Evolutionary conservation across 2,329 filamentous ascomycete genomes (phyloP), one percentile per base, ranked within the genome.

Genomic region (Nectriaceae sp.): DNA sequence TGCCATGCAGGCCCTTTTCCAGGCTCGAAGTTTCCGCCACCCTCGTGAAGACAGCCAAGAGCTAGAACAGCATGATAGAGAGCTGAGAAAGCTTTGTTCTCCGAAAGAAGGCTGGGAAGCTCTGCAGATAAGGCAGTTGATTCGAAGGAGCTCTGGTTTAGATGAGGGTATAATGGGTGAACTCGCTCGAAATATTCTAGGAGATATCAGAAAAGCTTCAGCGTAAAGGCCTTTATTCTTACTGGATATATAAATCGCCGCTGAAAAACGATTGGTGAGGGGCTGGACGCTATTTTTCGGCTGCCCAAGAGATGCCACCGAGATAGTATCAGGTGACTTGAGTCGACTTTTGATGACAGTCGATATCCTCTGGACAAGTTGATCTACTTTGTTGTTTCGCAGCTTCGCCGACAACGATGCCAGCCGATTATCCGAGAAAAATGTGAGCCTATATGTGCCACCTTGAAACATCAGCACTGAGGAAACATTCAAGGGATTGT

Each of bases 111-210:
- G 2, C 20, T 35, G 5, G 11, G 6, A 1, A 60, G 11, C 1
- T 57, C 35, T 1, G 33, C 10, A 3, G 19, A 43, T 3, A 49
- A 38, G 2, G 37, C 24, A 2, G 44, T 51, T 5, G 50, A 10
- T 16, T 60, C 50, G 29, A 60, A 59, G 0, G 44, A 40, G 0
- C 36, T 20, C 3, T 53, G 42, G 10, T 55, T 51, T 1, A 60
- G 11, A 19, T 56, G 49, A 3, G 57, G 57, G 4, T 55, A 60
- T 0, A 60, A 18, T 8, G 55, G 57, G 19, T 60, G 57, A 5
- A 60, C 53, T n/a, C 37, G 40, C 10, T 60, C 49, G 2, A 57
- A 60, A n/a, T 60, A 60, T 15, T 26, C 57, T 60, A 11, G 1
- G 13, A 5, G 15, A 21, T 18, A 31, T 40, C 40, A 42, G n/a